Percentiles rank a stretch among this genome's conserved stretches.
These are phyloP conservation scores for Quillaja saponaria DNA, from an alignment of 306 rosid genomes.

Conservation along the genomic window DNA sequence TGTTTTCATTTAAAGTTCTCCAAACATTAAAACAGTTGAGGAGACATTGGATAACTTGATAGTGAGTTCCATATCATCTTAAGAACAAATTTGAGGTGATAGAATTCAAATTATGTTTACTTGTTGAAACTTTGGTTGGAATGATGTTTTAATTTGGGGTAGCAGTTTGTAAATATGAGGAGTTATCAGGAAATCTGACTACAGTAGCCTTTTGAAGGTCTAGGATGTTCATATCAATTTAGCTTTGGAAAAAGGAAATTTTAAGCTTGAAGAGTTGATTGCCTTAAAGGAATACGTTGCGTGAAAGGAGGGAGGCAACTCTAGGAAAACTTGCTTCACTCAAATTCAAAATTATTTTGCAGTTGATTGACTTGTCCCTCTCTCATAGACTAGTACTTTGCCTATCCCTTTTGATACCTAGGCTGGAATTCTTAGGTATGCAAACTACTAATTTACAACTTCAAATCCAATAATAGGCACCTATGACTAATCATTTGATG, in stretches of 20 bases:
- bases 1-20: not conserved
- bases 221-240: constrained; percentile 7
- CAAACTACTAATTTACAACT: no score
- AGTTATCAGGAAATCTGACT: constrained; percentile 11
- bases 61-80: not conserved
- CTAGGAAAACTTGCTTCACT: no score
- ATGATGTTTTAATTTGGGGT: constrained; percentile 4
- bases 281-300: constrained; percentile 23
- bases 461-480: no score
- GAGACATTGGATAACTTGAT: constrained; percentile 17
- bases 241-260: not conserved
- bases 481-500: no score
- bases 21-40: constrained; percentile 20
- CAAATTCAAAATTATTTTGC: no score
- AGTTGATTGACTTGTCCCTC: no score
- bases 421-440: no score
- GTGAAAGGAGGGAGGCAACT: no score
- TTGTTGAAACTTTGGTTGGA: constrained; percentile 15
- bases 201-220: not conserved
- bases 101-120: constrained; percentile 19
- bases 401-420: no score
- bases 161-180: constrained; percentile 12
- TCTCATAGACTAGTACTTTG: no score
- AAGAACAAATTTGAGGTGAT: constrained; percentile 12
- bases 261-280: constrained; percentile 7